Evolutionary conservation across 768 basidiomycete genomes (phyloP).

Genomic region (Naganishia antarctica): DNA sequence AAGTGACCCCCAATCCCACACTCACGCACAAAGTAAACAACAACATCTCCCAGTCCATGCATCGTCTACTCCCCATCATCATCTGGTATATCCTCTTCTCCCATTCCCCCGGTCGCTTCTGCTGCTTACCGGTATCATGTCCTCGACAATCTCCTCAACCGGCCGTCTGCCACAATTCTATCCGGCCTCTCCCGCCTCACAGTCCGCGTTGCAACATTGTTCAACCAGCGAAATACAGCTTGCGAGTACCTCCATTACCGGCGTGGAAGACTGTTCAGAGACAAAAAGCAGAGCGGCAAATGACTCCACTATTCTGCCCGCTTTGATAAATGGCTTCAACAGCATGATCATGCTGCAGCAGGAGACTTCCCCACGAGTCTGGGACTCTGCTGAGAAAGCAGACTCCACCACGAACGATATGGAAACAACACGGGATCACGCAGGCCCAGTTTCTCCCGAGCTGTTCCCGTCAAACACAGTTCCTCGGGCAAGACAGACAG

Average conservation of each 20-base stretch:
- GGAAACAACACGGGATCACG: background rate
- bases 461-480: too few relatives aligned
- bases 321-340: background rate
- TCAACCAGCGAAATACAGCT: conserved; percentile 16
- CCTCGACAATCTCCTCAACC: background rate
- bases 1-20: too few relatives aligned
- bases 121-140: background rate
- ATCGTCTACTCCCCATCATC: too few relatives aligned
- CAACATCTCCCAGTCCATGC: background rate
- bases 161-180: conserved; percentile 2
- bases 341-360: conserved; percentile 1
- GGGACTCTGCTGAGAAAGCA: too few relatives aligned
- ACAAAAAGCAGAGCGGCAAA: too few relatives aligned
- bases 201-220: conserved; percentile 15
- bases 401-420: background rate
- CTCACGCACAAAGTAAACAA: conserved; percentile 15
- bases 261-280: background rate
- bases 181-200: background rate
- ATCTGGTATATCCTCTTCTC: too few relatives aligned
- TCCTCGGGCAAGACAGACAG: too few relatives aligned
- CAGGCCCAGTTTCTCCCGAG: too few relatives aligned
- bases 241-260: conserved; percentile 11
- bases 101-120: too few relatives aligned
- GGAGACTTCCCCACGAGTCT: background rate
- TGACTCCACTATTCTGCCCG: background rate